Percentiles rank a stretch among this genome's conserved stretches.
These are phyloP conservation scores for Pugionium dolabratum DNA, from an alignment of 345 rosid genomes.

Conservation along the genomic window DNA sequence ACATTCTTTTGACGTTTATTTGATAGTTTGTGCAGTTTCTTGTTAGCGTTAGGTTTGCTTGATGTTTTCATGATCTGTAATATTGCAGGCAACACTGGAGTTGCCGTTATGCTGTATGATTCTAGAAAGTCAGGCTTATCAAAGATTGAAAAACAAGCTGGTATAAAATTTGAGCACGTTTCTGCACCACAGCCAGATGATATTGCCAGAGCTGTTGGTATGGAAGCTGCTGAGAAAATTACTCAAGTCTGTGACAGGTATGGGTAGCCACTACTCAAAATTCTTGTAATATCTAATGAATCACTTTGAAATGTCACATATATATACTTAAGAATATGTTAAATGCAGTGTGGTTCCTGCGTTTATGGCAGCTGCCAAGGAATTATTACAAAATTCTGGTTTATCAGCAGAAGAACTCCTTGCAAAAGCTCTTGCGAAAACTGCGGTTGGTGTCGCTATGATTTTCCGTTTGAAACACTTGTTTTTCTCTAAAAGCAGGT, in stretches of 20 bases:
- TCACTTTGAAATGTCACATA: not conserved
- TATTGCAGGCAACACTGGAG: constrained; percentile 78
- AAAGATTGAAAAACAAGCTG: constrained; percentile 79
- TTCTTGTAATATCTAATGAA: not conserved
- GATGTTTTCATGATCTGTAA: constrained; percentile 5
- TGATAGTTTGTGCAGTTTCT: constrained; percentile 11
- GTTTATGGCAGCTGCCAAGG: constrained; percentile 77
- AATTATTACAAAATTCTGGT: constrained; percentile 66
- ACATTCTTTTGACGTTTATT: not conserved
- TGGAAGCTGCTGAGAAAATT: constrained; percentile 71
- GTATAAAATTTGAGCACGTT: constrained; percentile 84
- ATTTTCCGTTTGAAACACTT: not conserved
- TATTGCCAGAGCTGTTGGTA: constrained; percentile 81
- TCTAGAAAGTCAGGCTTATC: constrained; percentile 73
- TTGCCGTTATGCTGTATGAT: constrained; percentile 94
- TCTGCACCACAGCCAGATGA: constrained; percentile 83
- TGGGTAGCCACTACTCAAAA: not conserved
- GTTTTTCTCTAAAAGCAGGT: not conserved
- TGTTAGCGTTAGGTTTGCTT: constrained; percentile 14
- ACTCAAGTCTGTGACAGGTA: constrained; percentile 90
- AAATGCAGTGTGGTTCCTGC: constrained; percentile 85
- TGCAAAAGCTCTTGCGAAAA: constrained; percentile 91
- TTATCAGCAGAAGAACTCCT: constrained; percentile 80
- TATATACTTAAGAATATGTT: constrained; percentile 1
- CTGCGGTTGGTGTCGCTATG: constrained; percentile 54